Base-by-base conservation (phyloP, 768 basidiomycete genomes). In the Podaxis sp. region DNA sequence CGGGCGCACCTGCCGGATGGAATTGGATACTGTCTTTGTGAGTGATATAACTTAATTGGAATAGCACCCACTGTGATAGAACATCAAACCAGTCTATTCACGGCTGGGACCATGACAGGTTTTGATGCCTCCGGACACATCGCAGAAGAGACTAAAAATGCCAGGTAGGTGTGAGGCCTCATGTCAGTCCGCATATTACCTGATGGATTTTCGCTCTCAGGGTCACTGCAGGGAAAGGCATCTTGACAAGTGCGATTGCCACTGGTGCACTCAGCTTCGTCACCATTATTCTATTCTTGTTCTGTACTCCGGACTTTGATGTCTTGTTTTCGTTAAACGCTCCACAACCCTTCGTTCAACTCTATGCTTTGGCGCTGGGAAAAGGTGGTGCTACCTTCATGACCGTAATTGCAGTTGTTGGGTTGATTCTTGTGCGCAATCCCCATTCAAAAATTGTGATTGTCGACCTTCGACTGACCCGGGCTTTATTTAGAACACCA, bases 21-120 rank as follows among this genome's bases (percentile, higher is more conserved):
- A 96, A 95, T 69, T 96, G 92, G 92, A 82, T 93, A 15, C 74
- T 97, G 41, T 93, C 89, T 3, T 93, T 93, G 92, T 93, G 67
- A 28, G 74, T 67, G 24, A 56, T 24, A 54, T 22, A 50, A 46
- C 20, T 51, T 40, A 20, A 62, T 36, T 15, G 24, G 15, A 8
- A 40, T 33, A 30, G 44, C 12, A 33, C 36, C 54, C 15, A n/a
- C 46, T 36, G 33, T 55, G 58, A 64, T 58, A 59, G 36, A 66
- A 49, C 50, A 57, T 55, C 22, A 15, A 38, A 57, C 20, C 60
- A 92, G 90, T 79, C 80, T 96, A 22, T 95, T 93, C 74, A 90
- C 93, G 1, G 87, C 93, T 0, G 92, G 94, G 11, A 93, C 90
- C 0, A 76, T 96, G 77, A 95, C 90, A 3, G 95, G 95, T 6